Evolutionary conservation across 2,329 filamentous ascomycete genomes (phyloP).

Genomic region (Chaetomium olivaceum): DNA sequence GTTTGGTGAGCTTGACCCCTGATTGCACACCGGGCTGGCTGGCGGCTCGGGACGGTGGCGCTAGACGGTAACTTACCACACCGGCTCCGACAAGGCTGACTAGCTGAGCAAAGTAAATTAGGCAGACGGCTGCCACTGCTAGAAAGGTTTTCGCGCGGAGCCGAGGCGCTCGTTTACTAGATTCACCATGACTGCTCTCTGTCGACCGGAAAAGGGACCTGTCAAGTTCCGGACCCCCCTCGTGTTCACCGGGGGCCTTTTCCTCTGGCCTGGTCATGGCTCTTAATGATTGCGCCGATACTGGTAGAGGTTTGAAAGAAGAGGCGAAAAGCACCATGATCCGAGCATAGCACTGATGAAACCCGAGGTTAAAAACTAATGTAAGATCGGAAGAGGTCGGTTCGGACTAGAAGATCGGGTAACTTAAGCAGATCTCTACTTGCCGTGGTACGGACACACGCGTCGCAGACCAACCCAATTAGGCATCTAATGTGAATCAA

Average conservation of each 20-base stretch:
- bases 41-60: no score
- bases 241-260: background rate
- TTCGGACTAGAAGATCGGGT: background rate
- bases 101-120: slow-evolving; percentile 42
- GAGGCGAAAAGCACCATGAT: background rate
- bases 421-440: background rate
- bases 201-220: background rate
- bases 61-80: slow-evolving; percentile 33
- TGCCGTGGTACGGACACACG: background rate
- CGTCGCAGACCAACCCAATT: background rate
- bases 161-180: slow-evolving; percentile 14
- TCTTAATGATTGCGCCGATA: background rate
- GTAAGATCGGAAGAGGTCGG: background rate
- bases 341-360: background rate
- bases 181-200: background rate
- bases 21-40: background rate
- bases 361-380: background rate
- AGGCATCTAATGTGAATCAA: background rate
- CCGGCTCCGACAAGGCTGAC: slow-evolving; percentile 40
- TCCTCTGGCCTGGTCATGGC: background rate
- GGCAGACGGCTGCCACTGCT: slow-evolving; percentile 39
- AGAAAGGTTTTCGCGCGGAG: slow-evolving; percentile 30
- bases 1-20: background rate
- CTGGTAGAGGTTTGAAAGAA: background rate
- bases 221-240: background rate